Evolutionary conservation across 1,284 basidiomycete species (phyloP).

Genomic region (Trametes pubescens): DNA sequence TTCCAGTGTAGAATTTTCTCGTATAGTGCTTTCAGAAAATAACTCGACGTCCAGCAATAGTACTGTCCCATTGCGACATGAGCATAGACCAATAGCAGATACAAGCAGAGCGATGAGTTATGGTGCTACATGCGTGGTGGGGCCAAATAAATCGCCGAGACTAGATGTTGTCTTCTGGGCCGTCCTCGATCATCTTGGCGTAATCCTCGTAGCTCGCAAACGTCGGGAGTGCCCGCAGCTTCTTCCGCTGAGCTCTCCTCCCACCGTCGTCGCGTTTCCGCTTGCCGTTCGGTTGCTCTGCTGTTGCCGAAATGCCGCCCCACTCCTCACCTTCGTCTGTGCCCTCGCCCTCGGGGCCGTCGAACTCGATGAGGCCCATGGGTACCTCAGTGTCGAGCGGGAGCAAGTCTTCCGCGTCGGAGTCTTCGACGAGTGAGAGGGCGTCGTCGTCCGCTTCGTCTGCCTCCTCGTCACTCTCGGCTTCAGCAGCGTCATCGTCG

Average conservation of each 20-base stretch:
- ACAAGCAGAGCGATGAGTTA: background rate
- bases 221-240: conserved; percentile 77
- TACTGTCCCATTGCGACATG: background rate
- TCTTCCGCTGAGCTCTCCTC: conserved; percentile 72
- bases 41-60: background rate
- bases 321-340: conserved; percentile 62
- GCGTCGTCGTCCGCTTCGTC: conserved; percentile 49
- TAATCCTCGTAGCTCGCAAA: conserved; percentile 98
- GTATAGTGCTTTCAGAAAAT: too few relatives aligned
- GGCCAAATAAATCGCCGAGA: background rate
- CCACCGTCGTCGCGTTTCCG: conserved; percentile 53
- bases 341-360: conserved; percentile 53
- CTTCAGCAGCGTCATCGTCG: conserved; percentile 38
- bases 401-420: conserved; percentile 73
- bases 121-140: background rate
- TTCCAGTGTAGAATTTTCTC: background rate
- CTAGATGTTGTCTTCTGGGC: conserved; percentile 75
- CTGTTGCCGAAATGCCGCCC: conserved; percentile 54
- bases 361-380: conserved; percentile 65
- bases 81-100: background rate
- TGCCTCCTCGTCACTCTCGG: conserved; percentile 40
- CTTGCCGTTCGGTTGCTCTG: conserved; percentile 55
- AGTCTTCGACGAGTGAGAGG: conserved; percentile 68
- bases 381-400: conserved; percentile 63
- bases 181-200: conserved; percentile 90